A percentile compares a stretch with the other conserved stretches of the same genome.
phyloP scores from a whole-genome alignment of 148 eudicot genomes.

The Chenopodium album region DNA sequence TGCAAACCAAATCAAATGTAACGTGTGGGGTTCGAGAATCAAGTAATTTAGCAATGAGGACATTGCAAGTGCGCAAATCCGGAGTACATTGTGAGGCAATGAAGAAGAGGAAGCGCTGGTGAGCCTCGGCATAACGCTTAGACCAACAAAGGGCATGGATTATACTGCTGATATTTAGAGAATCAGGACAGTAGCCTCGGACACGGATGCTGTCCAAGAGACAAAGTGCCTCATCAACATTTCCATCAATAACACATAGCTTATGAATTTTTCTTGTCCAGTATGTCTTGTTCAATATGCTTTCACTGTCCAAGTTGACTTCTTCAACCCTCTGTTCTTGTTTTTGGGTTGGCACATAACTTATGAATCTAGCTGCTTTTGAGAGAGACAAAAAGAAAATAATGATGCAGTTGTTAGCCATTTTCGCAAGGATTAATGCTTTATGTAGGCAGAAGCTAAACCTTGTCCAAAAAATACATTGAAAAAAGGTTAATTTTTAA shows the following conservation, averaged over 20 bases:
- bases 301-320: slow-evolving; percentile 20
- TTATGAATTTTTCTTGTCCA: slow-evolving; percentile 65
- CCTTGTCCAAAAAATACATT: too few species aligned
- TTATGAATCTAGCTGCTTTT: slow-evolving; percentile 4
- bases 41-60: slow-evolving; percentile 65
- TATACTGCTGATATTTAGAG: slow-evolving; percentile 65
- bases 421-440: too few species aligned
- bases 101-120: slow-evolving; percentile 42
- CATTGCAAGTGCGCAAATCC: slow-evolving; percentile 80
- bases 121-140: slow-evolving; percentile 65
- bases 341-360: slow-evolving; percentile 1
- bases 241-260: slow-evolving; percentile 41
- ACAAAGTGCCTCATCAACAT: slow-evolving; percentile 55
- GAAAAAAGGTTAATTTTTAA: too few species aligned
- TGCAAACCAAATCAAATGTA: slow-evolving; percentile 42
- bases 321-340: slow-evolving; percentile 24
- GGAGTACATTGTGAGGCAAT: slow-evolving; percentile 41
- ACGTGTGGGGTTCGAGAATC: slow-evolving; percentile 38
- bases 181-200: slow-evolving; percentile 51
- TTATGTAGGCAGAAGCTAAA: too few species aligned
- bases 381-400: background rate
- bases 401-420: background rate
- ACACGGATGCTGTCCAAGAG: slow-evolving; percentile 52
- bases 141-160: slow-evolving; percentile 69
- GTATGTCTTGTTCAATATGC: slow-evolving; percentile 32